Base-by-base conservation (phyloP, 2,329 filamentous ascomycete genomes). In the Arthrobotrys entomopaga region DNA sequence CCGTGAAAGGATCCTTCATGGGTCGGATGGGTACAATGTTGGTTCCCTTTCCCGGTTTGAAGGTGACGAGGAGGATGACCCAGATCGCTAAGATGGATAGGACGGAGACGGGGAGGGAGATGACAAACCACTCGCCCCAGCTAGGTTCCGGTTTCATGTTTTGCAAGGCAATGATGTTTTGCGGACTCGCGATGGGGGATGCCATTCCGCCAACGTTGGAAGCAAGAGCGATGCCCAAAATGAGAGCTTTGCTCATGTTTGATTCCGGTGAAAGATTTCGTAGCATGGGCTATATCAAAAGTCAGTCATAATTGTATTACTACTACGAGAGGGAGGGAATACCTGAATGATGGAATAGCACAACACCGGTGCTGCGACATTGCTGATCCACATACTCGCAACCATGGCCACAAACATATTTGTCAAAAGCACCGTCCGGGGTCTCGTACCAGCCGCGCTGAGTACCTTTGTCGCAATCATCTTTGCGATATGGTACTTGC, bases 391-490 rank as follows among this genome's bases (percentile, higher is more conserved):
- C 95, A 99, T 99, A 79, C 93, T 97, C 7, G 96, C 90, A 81
- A 99, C 96, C 80, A 95, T 96, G 65, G 94, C 93, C 48, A 99
- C 95, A 79, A 97, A 93, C 95, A 99, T 99, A 83, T 94, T 97
- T 63, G 94, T 95, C n/a, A 99, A 83, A 3, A 99, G 85, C 2
- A 99, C 95, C 1, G 91, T 94, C 65, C 89, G 86, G 8, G 95
- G 95, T 79, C 89, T 90, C 2, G 95, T 97, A 5, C 95, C 95
- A 7, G 95, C 95, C 83, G 97, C 98, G 84, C 93, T 97, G 38
- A 99, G 86, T 26, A 99, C 91, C 79, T 98, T 92, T 0, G 94
- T 97, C 1, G 95, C 95, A 83, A 99, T 93, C 80, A 95, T 90
- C 83, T 98, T 97, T 75, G 97, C 95, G 79, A 99, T 98, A 78